A percentile compares a stretch with the other conserved stretches of the same genome.
Evolutionary conservation across 257 asterid genomes (phyloP).

Genomic region (Scutellaria galericulata): DNA sequence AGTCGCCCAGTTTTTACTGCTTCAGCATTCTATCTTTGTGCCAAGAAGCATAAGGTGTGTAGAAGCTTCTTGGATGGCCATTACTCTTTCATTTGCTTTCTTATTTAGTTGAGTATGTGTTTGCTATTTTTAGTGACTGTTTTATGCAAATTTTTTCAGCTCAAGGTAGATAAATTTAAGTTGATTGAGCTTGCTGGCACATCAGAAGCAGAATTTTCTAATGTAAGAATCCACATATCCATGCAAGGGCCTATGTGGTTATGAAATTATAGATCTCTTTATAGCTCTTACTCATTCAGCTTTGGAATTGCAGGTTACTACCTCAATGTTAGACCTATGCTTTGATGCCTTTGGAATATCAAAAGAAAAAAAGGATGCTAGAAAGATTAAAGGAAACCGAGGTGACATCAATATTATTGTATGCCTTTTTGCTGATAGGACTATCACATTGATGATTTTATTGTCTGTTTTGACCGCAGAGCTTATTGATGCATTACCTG

Average conservation of each 20-base stretch:
- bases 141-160: constrained; percentile 47
- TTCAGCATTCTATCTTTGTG: constrained; percentile 75
- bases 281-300: constrained; percentile 6
- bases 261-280: not conserved
- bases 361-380: constrained; percentile 79
- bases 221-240: constrained; percentile 44
- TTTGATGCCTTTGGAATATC: constrained; percentile 78
- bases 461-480: constrained; percentile 46
- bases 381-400: constrained; percentile 78
- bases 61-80: constrained; percentile 18
- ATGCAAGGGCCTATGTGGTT: not conserved
- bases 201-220: constrained; percentile 83
- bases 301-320: constrained; percentile 59
- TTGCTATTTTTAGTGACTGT: constrained; percentile 11
- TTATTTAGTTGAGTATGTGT: not conserved
- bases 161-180: constrained; percentile 83
- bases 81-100: not conserved
- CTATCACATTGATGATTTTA: not conserved
- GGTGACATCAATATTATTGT: constrained; percentile 48
- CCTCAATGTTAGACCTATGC: constrained; percentile 87
- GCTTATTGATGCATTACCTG: constrained; percentile 87
- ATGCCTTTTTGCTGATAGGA: not conserved
- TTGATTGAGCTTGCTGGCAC: constrained; percentile 87
- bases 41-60: constrained; percentile 81
- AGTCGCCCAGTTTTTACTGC: constrained; percentile 87